Evolutionary conservation across 139 green algal species (phyloP), one percentile per base, ranked within the genome.

Genomic region (Micromonas commoda): DNA sequence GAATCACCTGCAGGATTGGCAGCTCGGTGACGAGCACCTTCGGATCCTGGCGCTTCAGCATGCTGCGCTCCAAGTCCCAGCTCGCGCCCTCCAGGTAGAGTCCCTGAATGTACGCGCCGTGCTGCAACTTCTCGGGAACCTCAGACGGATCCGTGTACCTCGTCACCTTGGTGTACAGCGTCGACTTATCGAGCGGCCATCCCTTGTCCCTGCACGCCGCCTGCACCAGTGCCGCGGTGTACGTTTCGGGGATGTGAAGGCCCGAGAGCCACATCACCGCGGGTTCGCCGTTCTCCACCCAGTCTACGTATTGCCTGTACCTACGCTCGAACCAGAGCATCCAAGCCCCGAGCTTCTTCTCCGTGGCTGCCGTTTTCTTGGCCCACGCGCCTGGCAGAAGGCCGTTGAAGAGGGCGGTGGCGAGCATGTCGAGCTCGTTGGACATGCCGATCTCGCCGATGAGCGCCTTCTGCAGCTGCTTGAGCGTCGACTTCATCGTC

Each of bases 171-270:
- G 90, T 94, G 76, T 92, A 92, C 81, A 96, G 83, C 45, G 88
- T 93, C 53, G 72, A 85, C 78, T 85, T 89, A 81, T 96, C 91
- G 53, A 96, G 82, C 3, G 91, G 86, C 91, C 91, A 95, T 33
- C 88, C 91, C 80, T 89, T 91, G 77, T 92, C 84, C 21, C 90
- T 77, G 83, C 91, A 93, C 26, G 91, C 90, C 24, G 88, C 85
- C 82, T 96, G 91, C 78, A 94, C 87, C 31, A 96, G 85, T 38
- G 89, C 91, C 16, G 91, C 91, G 57, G 95, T 88, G 85, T 93
- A 96, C 32, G 91, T 95, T 85, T 96, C 91, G 0, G 91, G 91
- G 34, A 89, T 90, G 76, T 94, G 90, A 76, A 96, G 74, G 13
- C 91, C 91, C 2, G 81, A 80, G 31, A 96, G 83, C 91, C 91